Base-by-base conservation (phyloP, 768 basidiomycete genomes). In the Agrocybe pediades region DNA sequence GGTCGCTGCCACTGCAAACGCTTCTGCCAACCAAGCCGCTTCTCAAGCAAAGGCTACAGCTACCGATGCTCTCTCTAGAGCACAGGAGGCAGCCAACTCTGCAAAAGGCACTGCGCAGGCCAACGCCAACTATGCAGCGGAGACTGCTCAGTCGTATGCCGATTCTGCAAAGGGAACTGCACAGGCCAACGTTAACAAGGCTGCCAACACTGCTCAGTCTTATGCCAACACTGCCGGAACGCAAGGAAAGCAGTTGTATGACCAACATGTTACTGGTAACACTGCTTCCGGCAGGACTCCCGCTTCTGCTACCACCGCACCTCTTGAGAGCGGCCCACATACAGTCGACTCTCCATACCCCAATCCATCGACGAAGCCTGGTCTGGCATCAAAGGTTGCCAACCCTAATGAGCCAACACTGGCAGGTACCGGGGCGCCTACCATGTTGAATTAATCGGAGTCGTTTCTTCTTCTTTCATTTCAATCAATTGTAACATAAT, bases 101-200 rank as follows among this genome's bases (percentile, higher is more conserved):
- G 41, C 48, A 15, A 21, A 43, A 19, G 25, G 25, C 16, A 15
- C 30, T 13, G 46, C 48, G n/a, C 24, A 26, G 9, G 48, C 30
- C 13, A 39, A 19, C 20, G 48, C 36, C 0, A 9, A 29, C 16
- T 9, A 15, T 24, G 24, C 44, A 8, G 42, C 49, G 2, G 26
- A 39, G 27, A 3, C 23, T 15, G 25, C 43, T 25, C 49, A 51
- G 23, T 23, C 36, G 43, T 17, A 36, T n/a, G 46, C 49, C 5
- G 65, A 60, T 6, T 70, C 71, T 0, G 64, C 67, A 67, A 47
- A 59, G 59, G 62, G 68, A 0, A 64, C 71, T 0, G 68, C 70
- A 1, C 68, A 75, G 60, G 75, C 77, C 0, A 72, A 78, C 43
- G 57, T 80, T 23, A 71, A 77, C 30, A 70, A 69, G 16, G 75